A percentile compares a stretch with the other conserved stretches of the same genome.
These are phyloP conservation scores for Xylariales sp. DNA, from an alignment of 2,329 filamentous ascomycete genomes.

Conservation along the genomic window DNA sequence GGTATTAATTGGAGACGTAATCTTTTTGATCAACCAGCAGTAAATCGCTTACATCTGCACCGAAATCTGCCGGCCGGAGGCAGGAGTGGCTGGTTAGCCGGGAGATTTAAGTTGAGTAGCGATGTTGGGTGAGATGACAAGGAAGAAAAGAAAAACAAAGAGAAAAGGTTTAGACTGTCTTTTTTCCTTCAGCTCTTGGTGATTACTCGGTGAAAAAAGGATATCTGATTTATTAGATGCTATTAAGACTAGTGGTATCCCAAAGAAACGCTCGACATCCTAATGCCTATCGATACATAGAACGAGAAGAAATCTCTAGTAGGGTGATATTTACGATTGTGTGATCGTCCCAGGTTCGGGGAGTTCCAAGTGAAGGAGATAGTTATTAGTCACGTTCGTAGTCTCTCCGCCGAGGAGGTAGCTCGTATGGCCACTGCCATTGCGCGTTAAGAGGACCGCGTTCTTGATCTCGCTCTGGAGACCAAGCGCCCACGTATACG, in stretches of 20 bases:
- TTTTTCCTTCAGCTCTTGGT: background rate
- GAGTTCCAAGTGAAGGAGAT: slow-evolving; percentile 51
- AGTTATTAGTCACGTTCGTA: slow-evolving; percentile 47
- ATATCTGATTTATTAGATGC: slow-evolving; percentile 1
- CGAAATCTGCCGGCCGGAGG: too few relatives aligned
- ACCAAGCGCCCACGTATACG: slow-evolving; percentile 53
- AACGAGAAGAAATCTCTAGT: background rate
- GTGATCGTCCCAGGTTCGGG: slow-evolving; percentile 47
- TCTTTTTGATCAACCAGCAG: too few relatives aligned
- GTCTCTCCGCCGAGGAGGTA: slow-evolving; percentile 50
- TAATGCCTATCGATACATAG: background rate
- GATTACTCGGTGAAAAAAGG: background rate
- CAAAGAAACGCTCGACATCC: background rate
- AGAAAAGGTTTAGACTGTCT: background rate
- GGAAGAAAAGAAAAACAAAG: background rate
- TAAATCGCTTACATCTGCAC: too few relatives aligned
- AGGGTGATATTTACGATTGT: slow-evolving; percentile 15
- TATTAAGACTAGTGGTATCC: background rate
- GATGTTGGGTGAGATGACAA: background rate
- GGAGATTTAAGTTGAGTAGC: background rate
- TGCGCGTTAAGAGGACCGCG: slow-evolving; percentile 53
- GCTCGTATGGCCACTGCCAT: slow-evolving; percentile 56
- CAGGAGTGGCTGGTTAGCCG: background rate
- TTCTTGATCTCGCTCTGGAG: slow-evolving; percentile 50
- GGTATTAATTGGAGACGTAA: too few relatives aligned